A percentile compares a stretch with the other conserved stretches of the same genome.
phyloP scores from a whole-genome alignment of 2,329 filamentous ascomycete genomes.

The Diplodia seriata region DNA sequence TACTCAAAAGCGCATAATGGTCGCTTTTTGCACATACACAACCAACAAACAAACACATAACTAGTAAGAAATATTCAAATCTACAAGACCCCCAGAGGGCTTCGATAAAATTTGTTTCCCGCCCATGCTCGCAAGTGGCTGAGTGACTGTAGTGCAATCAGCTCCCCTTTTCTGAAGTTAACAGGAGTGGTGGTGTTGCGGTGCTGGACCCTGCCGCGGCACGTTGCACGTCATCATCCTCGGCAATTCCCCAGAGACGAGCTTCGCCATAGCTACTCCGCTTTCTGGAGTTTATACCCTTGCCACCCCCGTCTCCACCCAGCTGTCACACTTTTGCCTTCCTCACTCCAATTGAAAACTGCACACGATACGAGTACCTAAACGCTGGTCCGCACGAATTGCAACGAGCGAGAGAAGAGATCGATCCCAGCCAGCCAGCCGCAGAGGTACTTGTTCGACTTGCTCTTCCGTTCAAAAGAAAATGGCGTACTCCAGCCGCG shows the following conservation, averaged over 20 bases:
- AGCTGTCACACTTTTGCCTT: background rate
- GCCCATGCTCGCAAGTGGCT: background rate
- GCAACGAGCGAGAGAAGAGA: background rate
- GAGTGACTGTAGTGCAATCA: background rate
- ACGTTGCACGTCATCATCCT: conserved; percentile 13
- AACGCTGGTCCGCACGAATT: background rate
- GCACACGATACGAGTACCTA: background rate
- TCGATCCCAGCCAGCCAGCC: background rate
- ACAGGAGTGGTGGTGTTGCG: conserved; percentile 6
- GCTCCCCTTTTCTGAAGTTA: background rate
- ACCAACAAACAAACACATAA: conserved; percentile 11
- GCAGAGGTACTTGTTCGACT: background rate
- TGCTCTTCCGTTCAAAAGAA: background rate
- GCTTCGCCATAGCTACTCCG: conserved; percentile 13
- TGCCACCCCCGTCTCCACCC: background rate
- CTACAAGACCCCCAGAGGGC: background rate
- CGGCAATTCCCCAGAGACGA: conserved; percentile 13
- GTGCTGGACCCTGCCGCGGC: conserved; percentile 18
- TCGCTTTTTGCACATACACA: conserved; percentile 16
- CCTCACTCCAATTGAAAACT: background rate
- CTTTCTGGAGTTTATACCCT: conserved; percentile 13
- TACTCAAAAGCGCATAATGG: conserved; percentile 1
- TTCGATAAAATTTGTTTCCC: background rate
- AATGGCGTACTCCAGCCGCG: conserved; percentile 55
- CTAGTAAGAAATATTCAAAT: conserved; percentile 26